Evolutionary conservation across 129 eudicot genomes (phyloP), one percentile per base, ranked within the genome.

Genomic region (Helichrysum umbraculigerum): DNA sequence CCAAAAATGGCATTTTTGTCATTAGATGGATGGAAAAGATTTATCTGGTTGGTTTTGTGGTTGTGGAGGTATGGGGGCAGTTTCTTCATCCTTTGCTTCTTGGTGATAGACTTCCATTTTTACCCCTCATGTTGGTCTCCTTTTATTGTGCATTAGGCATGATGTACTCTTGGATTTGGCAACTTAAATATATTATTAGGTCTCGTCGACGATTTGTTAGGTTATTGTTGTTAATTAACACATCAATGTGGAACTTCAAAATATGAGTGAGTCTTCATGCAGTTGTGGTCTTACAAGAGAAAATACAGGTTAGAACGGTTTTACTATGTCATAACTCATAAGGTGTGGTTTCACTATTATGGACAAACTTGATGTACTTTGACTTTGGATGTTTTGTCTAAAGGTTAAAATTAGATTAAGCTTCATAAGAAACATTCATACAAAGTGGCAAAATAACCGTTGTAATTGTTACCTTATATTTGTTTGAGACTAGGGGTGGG

Each of bases 81-180:
- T 82, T 91, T 81, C 72, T 91, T 37, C 99, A 91, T 69, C 90
- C 88, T 30, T 52, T 78, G 19, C 12, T 95, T 71, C 77, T 95
- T 25, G 92, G 90, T 67, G 81, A 80, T 41, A 84, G 78, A 42
- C 83, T 91, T 78, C 96, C 98, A 1, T 94, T 91, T 74, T 68
- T 94, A 47, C 98, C 97, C 54, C 88, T 94, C 58, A 82, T 94
- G 98, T 63, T 86, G 81, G 79, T 88, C 16, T 91, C 97, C 12
- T 80, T 85, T 75, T 94, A 89, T 61, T 91, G 98, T 83, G 93
- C 87, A 17, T 67, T 94, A 3, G 98, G 98, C 60, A 84, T 94
- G 84, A 79, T 89, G 81, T 94, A 88, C 87, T 91, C 98, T 78
- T 94, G 98, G 98, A 77, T 91, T 71, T 94, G 97, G 98, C 97